Evolutionary conservation across 2,329 filamentous ascomycete species (phyloP), one percentile per base, ranked within the genome.

Genomic region (Sarocladium strictum): DNA sequence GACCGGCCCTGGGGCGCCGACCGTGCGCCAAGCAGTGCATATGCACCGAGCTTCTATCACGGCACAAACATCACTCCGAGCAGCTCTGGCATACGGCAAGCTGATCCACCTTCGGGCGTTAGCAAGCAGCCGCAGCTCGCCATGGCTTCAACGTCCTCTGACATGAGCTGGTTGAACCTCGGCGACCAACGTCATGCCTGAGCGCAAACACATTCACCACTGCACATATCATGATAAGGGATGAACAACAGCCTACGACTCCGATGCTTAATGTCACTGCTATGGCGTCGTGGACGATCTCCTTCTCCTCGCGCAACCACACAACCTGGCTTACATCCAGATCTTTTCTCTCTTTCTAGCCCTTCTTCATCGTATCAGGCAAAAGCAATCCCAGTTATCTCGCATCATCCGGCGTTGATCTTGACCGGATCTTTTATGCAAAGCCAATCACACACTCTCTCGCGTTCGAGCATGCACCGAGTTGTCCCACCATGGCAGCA

Each of bases 91-190:
- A 60, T 62, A 12, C 61, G 65, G 29, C 62, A 66, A n/a, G 23
- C 6, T 11, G 32, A 40, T 12, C 61, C 66, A 17, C 62, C 65
- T 37, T 63, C 65, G 6, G 69, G 69, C 41, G 65, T 76, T 55
- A 78, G 73, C 64, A 69, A 67, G 53, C 76, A 79, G 59, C 76
- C 77, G 17, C 78, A 79, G 61, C 71, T 81, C 27, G 68, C 72
- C 21, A 76, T 72, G 68, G 74, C 79, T 49, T 67, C 75, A 24
- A 73, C 72, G 6, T 76, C 78, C 12, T 43, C 38, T 9, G 88
- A 91, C 67, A 89, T 91, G 85, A 89, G 86, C 69, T 92, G 88
- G 88, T 71, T 92, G 59, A 90, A 91, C 64, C 75, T 91, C 17
- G 84, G 83, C 47, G 79, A 79, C 35, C 64, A 67, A 35, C 59